Percentiles rank a stretch among this genome's conserved stretches.
These are phyloP conservation scores for Endocarpon pusillum DNA, from an alignment of 495 filamentous ascomycete species.

Conservation along the genomic window DNA sequence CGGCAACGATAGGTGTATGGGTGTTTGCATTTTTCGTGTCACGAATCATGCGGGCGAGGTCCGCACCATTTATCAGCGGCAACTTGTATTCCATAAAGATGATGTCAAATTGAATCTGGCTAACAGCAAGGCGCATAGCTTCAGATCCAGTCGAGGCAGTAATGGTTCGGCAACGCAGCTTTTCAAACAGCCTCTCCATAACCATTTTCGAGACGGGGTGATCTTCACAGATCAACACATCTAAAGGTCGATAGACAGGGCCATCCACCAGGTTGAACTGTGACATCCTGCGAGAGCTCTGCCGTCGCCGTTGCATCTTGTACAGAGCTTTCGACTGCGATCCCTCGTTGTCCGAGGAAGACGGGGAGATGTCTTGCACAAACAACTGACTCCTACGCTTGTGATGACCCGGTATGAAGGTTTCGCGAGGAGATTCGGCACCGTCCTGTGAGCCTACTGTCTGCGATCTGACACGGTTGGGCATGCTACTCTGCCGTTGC, in stretches of 20 bases:
- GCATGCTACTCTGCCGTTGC: constrained; percentile 29
- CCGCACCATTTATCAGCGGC: constrained; percentile 82
- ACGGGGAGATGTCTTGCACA: constrained; percentile 92
- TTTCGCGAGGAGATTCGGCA: constrained; percentile 50
- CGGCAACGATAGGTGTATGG: constrained; percentile 87
- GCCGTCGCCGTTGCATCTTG: constrained; percentile 80
- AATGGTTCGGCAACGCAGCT: constrained; percentile 88
- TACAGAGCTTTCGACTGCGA: constrained; percentile 77
- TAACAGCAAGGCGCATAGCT: constrained; percentile 77
- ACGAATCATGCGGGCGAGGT: constrained; percentile 92
- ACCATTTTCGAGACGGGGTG: constrained; percentile 94
- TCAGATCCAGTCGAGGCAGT: constrained; percentile 75
- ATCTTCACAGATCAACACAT: constrained; percentile 93
- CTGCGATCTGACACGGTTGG: constrained; percentile 62
- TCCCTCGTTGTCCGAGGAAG: constrained; percentile 93
- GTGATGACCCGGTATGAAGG: constrained; percentile 54
- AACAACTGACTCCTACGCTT: constrained; percentile 89
- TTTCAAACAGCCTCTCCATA: constrained; percentile 93
- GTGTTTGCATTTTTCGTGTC: constrained; percentile 87
- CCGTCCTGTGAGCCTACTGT: constrained; percentile 92
- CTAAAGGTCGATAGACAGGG: constrained; percentile 74
- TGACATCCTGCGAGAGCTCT: constrained; percentile 82
- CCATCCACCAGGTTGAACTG: constrained; percentile 69
- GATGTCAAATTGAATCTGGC: constrained; percentile 85
- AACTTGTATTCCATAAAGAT: constrained; percentile 96